A percentile compares a stretch with the other conserved stretches of the same genome.
Conservation (phyloP, 1,284 basidiomycete species). For the Violaceomyces palustris region DNA sequence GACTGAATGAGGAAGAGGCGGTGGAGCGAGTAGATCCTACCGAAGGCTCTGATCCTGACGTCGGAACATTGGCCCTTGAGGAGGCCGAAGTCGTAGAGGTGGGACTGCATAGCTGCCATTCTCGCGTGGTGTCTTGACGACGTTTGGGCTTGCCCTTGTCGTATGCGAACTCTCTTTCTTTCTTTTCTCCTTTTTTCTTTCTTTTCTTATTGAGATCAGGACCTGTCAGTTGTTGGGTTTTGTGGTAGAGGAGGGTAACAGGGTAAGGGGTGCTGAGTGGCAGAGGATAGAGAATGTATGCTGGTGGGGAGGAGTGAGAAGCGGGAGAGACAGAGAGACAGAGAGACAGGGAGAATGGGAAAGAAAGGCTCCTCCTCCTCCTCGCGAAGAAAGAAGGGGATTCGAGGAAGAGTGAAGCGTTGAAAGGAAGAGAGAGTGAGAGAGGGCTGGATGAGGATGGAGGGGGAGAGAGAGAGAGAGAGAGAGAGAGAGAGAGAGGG, state of each 20-base stretch:
- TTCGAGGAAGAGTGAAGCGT: no score
- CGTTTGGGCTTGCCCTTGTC: no score
- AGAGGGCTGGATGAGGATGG: not conserved
- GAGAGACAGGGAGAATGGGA: not conserved
- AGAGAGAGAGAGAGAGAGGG: not conserved
- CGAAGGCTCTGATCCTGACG: constrained; percentile 35
- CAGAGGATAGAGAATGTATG: no score
- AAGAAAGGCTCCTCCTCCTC: no score
- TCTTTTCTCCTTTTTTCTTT: no score
- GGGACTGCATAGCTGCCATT: constrained; percentile 19
- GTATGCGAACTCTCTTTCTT: no score
- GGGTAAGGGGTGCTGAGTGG: no score
- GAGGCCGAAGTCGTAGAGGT: constrained; percentile 30
- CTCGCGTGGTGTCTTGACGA: no score
- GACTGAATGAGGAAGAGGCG: constrained; percentile 44
- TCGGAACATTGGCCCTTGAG: constrained; percentile 34
- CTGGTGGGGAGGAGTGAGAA: not conserved
- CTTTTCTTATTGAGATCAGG: no score
- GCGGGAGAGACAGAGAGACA: not conserved
- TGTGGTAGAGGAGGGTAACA: no score
- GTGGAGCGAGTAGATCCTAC: constrained; percentile 37
- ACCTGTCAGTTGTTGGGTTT: no score
- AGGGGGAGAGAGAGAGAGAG: not conserved
- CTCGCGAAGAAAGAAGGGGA: no score
- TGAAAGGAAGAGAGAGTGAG: not conserved